Evolutionary conservation across 306 rosid species (phyloP), one percentile per base, ranked within the genome.

Genomic region (Bauhinia variegata): DNA sequence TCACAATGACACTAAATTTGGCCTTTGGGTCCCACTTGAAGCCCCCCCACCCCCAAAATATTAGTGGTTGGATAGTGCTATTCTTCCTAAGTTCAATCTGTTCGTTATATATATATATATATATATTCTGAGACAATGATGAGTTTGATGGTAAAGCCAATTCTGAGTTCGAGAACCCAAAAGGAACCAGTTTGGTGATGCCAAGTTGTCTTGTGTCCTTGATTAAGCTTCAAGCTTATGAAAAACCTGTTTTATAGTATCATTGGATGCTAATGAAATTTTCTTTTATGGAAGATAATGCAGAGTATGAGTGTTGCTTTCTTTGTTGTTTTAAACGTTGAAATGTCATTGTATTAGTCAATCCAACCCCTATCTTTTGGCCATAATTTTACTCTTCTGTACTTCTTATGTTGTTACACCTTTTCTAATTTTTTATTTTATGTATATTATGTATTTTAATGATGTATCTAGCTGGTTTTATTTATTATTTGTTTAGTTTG

Each of bases 361-460:
- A 5, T 23, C 28, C 17, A 16, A 6, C 15, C 52, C 3, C 11
- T 33, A 47, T 32, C 48, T 11, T 23, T 48, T 32, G 16, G 7
- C 32, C 16, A 33, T 15, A 13, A 66, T 14, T n/a, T 14, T 54
- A 54, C 52, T 67, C 43, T 42, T 19, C 54, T 8, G n/a, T 23
- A 46, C 31, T 47, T 31, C 31, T 36, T 58, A 36, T 36, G 14
- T 59, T n/a, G 23, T 44, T n/a, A 30, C 8, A 14, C 28, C 8
- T 63, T 28, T 34, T 63, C 11, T 51, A 39, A 36, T 51, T 50
- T 50, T 28, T 37, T 34, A 19, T 51, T 67, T 41, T 4, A 12
- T 37, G 14, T 6, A 11, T 39, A 63, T 5, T 16, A 66, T 19
- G 47, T 18, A 18, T 19, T 9, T 23, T 66, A 37, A 17, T 7